Conservation (phyloP, 352 stramenopile genomes). For the Phytophthora pisi region DNA sequence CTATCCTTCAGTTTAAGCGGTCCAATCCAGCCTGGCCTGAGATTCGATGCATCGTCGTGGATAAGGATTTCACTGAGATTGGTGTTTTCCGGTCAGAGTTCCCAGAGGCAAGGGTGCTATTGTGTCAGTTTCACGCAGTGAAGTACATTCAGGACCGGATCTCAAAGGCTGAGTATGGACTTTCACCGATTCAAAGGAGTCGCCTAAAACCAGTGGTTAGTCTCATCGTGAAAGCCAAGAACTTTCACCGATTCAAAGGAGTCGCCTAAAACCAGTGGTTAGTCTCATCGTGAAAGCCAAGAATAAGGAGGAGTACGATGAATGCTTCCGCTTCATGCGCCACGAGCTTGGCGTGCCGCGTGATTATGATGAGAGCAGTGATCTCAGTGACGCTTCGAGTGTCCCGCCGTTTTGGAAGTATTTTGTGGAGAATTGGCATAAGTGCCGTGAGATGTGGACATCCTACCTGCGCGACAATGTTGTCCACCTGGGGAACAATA, state of each 20-base stretch:
- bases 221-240: too few relatives aligned
- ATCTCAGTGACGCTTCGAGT: not conserved
- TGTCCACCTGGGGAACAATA: slow-evolving; percentile 1
- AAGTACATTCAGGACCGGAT: not conserved
- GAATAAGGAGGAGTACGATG: not conserved
- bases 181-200: not conserved
- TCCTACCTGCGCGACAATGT: slow-evolving; percentile 4
- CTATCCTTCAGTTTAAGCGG: not conserved
- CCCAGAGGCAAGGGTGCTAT: not conserved
- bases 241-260: too few relatives aligned
- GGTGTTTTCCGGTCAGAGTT: not conserved
- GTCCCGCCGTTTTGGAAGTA: not conserved
- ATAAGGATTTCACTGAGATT: not conserved
- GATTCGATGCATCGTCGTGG: not conserved
- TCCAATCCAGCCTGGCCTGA: not conserved
- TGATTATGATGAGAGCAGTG: not conserved
- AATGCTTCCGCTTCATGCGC: not conserved
- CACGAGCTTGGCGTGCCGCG: not conserved
- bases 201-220: too few relatives aligned
- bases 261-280: not conserved
- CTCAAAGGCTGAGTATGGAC: not conserved
- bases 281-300: slow-evolving; percentile 10
- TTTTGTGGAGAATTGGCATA: slow-evolving; percentile 6
- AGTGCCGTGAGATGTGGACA: not conserved
- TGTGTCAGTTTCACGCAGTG: not conserved